Evolutionary conservation across 352 stramenopile genomes (phyloP), one percentile per base, ranked within the genome.

Genomic region (Plasmopara muralis): DNA sequence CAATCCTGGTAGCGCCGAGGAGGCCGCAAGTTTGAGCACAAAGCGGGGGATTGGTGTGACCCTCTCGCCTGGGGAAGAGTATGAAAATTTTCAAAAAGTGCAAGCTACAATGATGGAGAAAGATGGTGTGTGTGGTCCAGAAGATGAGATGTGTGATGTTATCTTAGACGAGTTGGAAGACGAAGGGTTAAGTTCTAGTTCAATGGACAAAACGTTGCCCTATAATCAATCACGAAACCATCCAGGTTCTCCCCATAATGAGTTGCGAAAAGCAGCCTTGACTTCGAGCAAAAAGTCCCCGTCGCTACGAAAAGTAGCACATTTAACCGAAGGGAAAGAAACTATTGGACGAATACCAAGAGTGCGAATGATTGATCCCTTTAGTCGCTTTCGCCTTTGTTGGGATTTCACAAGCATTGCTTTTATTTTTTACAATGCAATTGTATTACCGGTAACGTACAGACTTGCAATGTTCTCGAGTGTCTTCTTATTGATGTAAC

Each of bases 341-440:
- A 58, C 60, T 40, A 48, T 62, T 20, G 33, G 54, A 18, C 58
- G 46, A 5, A 25, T 25, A 25, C 64, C 64, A 28, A 64, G 55
- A 20, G 50, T 38, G 12, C 66, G 51, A 18, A 85, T 89, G 70
- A 70, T 87, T 42, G 68, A 84, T 20, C 78, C 78, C 5, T 75
- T 84, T 43, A 68, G 75, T 1, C 62, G 62, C 42, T 69, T 85
- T 48, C 75, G 78, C 6, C 60, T 89, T 7, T 59, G 52, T 28
- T 89, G 78, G 77, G 78, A 89, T 55, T 50, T 87, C 18, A 57
- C 73, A 18, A 85, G 78, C 49, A 87, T 89, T 34, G 50, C 15
- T 10, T 85, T 89, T 55, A 89, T 87, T 50, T 80, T 87, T 29
- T 86, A 84, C 64, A 89, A 87, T 42, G 78, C 78, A 2, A 67